Evolutionary conservation across 108 stramenopile genomes (phyloP), one percentile per base, ranked within the genome.

Genomic region (Cyclotella choctawhatcheeana): DNA sequence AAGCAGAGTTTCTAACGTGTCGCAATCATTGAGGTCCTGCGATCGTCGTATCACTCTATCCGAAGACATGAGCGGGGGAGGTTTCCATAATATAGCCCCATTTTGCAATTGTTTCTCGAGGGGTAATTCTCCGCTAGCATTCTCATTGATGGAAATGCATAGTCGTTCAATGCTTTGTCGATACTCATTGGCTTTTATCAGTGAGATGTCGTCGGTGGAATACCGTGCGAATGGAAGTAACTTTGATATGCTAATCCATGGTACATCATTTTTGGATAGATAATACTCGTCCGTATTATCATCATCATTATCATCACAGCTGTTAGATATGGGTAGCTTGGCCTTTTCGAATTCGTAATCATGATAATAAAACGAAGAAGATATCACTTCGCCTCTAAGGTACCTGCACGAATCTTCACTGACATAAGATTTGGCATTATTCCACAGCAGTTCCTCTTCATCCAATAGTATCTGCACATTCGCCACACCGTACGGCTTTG

Each of bases 381-480:
- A 45, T 0, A 89, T 64, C 16, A 85, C 89, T 27, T 34, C 50
- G 1, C 82, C 81, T 34, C 88, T 76, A 4, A 59, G 14, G 10
- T 50, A 61, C 50, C 54, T 69, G 53, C 76, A 77, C 44, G 37
- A 17, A 22, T 50, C 65, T 34, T 77, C 69, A 44, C 67, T 67
- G 10, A 52, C 24, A 13, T 35, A 29, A 3, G 35, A 44, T 43
- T 17, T 24, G 22, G 10, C 5, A n/a, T 60, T 37, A 34, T n/a
- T 31, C 74, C 58, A 64, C 1, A 64, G 75, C 5, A 87, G 25
- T 69, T 92, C 87, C 68, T 89, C 92, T 32, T 67, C 53, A 60
- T 93, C 92, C 13, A 89, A 86, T 37, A 93, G 34, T 43, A 93
- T 50, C 54, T 88, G 89, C 0, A 87, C 89, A 64, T 88, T 69